These are phyloP conservation scores for Dendryphion nanum DNA, from an alignment of 2,329 filamentous ascomycete genomes.

Conservation along the genomic window DNA sequence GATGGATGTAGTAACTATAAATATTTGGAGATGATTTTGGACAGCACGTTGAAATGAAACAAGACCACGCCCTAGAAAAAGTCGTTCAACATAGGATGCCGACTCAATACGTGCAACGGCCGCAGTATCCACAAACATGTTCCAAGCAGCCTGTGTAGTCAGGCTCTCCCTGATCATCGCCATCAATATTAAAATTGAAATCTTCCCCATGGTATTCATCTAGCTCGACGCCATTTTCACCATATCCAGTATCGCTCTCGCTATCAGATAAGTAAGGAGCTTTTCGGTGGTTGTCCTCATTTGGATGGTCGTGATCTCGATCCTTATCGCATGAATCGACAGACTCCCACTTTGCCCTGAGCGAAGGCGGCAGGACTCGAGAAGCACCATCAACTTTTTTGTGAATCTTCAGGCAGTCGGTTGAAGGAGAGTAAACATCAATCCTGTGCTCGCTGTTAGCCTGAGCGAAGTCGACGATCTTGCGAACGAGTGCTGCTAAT, in stretches of 20 bases:
- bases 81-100: too few species aligned
- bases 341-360: not conserved
- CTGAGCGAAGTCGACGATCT: slow-evolving; percentile 28
- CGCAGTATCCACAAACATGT: slow-evolving; percentile 2
- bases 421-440: slow-evolving; percentile 35
- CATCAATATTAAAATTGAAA: not conserved
- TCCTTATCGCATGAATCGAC: not conserved
- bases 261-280: too few species aligned
- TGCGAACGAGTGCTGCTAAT: slow-evolving; percentile 28
- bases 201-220: not conserved
- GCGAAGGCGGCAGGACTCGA: slow-evolving; percentile 18
- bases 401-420: slow-evolving; percentile 36
- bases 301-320: not conserved
- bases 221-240: not conserved
- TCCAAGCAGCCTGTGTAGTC: slow-evolving; percentile 1
- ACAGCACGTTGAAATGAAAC: too few species aligned
- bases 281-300: not conserved
- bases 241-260: not conserved
- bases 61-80: too few species aligned
- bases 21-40: too few species aligned
- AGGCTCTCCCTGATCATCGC: not conserved
- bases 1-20: too few species aligned
- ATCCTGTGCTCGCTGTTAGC: slow-evolving; percentile 17
- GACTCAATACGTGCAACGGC: slow-evolving; percentile 1
- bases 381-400: slow-evolving; percentile 22